These are phyloP conservation scores for Metschnikowia hibisci DNA, from an alignment of 805 yeast species.

Conservation along the genomic window DNA sequence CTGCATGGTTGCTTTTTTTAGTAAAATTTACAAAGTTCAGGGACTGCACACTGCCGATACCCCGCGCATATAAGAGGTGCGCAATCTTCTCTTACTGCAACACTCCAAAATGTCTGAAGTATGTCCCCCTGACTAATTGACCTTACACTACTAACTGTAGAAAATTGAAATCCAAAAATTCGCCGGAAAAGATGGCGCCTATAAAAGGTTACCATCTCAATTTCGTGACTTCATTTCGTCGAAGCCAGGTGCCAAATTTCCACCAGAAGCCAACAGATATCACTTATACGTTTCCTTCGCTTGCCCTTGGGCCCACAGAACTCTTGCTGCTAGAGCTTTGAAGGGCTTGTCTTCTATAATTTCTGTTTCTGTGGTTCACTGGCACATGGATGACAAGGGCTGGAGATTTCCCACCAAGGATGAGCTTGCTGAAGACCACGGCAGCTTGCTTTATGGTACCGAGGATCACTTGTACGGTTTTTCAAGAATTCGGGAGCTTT, in stretches of 20 bases:
- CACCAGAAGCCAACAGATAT: slow-evolving; percentile 77
- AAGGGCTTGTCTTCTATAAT: slow-evolving; percentile 64
- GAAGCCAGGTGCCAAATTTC: slow-evolving; percentile 55
- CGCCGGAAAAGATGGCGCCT: slow-evolving; percentile 53
- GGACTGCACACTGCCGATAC: neutral
- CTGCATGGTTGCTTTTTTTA: neutral
- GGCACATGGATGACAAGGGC: slow-evolving; percentile 84
- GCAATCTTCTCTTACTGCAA: neutral
- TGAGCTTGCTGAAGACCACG: slow-evolving; percentile 42
- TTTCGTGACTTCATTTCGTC: slow-evolving; percentile 65
- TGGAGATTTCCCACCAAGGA: slow-evolving; percentile 72
- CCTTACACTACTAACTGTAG: slow-evolving; percentile 8
- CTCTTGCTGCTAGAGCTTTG: slow-evolving; percentile 65
- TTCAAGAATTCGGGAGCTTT: slow-evolving; percentile 63
- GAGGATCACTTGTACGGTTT: slow-evolving; percentile 50
- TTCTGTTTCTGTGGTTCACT: slow-evolving; percentile 77
- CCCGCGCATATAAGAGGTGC: neutral
- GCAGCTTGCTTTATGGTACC: slow-evolving; percentile 45
- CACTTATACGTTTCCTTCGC: slow-evolving; percentile 84
- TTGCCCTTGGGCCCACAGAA: slow-evolving; percentile 96
- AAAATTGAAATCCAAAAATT: slow-evolving; percentile 45
- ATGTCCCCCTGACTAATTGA: neutral
- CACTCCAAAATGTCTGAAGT: slow-evolving; percentile 3
- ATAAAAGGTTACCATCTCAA: slow-evolving; percentile 47
- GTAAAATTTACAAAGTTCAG: slow-evolving; percentile 1